A percentile compares a stretch with the other conserved stretches of the same genome.
phyloP scores from a whole-genome alignment of 192 early-diverging fungal species.

The Linnemannia exigua region DNA sequence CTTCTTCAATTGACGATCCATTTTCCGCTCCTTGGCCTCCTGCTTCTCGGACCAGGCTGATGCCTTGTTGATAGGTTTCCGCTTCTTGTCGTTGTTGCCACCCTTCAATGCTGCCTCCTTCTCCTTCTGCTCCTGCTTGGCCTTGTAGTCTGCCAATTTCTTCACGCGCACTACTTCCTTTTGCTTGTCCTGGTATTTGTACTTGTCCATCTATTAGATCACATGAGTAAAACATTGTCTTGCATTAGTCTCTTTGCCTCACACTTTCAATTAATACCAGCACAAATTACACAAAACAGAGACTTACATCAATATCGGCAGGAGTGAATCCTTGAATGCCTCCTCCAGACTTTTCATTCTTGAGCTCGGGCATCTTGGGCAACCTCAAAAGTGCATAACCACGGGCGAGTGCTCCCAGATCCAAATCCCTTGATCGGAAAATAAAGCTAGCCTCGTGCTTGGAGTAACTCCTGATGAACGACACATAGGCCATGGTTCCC shows the following conservation, averaged over 20 bases:
- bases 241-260: constrained; percentile 6
- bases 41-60: constrained; percentile 81
- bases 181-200: constrained; percentile 78
- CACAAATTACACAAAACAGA: neutral
- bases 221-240: constrained; percentile 12
- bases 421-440: constrained; percentile 88
- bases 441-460: constrained; percentile 97
- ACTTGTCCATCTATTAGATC: constrained; percentile 65
- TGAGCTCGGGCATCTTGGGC: constrained; percentile 96
- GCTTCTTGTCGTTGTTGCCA: constrained; percentile 50
- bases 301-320: constrained; percentile 60
- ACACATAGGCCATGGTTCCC: constrained; percentile 88
- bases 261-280: neutral
- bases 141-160: constrained; percentile 62
- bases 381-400: constrained; percentile 86
- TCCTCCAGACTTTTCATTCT: constrained; percentile 60
- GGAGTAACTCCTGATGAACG: constrained; percentile 90
- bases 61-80: constrained; percentile 40
- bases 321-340: constrained; percentile 59
- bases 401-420: constrained; percentile 81
- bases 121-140: constrained; percentile 48
- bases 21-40: constrained; percentile 74
- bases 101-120: constrained; percentile 52
- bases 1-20: constrained; percentile 78
- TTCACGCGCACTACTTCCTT: constrained; percentile 76